Percentiles rank a stretch among this genome's conserved stretches.
Conservation (phyloP, 345 rosid genomes). For the Populus simonii region DNA sequence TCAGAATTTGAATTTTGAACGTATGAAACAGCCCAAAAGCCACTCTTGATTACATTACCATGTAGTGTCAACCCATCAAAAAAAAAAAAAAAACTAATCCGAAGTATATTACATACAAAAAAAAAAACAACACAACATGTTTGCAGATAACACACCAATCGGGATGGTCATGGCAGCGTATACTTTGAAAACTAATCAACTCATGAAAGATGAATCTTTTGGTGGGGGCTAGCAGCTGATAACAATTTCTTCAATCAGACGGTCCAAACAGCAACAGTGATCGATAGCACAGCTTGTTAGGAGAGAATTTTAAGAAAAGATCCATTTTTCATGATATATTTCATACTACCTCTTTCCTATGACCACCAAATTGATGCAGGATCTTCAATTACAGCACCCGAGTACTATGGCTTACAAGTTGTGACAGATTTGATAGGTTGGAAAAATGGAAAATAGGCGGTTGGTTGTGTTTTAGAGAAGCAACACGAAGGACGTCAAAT, state of each 20-base stretch:
- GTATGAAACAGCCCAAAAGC: slow-evolving; percentile 38
- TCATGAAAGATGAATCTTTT: not conserved
- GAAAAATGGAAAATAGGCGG: too few species aligned
- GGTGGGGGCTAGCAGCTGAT: not conserved
- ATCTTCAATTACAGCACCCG: too few species aligned
- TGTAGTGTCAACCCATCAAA: slow-evolving; percentile 39
- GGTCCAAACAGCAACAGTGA: not conserved
- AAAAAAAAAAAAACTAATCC: not conserved
- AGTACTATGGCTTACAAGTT: too few species aligned
- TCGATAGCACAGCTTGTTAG: not conserved
- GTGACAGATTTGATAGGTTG: too few species aligned
- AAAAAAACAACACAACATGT: not conserved
- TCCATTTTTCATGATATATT: not conserved
- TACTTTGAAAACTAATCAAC: not conserved
- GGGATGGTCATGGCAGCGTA: not conserved
- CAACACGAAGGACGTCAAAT: too few species aligned
- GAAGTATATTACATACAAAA: too few species aligned
- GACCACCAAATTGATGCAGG: not conserved
- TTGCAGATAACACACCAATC: not conserved
- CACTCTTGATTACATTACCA: slow-evolving; percentile 46
- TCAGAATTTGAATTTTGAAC: slow-evolving; percentile 54
- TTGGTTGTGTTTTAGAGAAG: too few species aligned
- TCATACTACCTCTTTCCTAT: not conserved
- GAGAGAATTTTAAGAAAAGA: not conserved
- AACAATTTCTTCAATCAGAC: not conserved